Base-by-base conservation (phyloP, 2,329 filamentous ascomycete genomes). In the Fusarium foetens region DNA sequence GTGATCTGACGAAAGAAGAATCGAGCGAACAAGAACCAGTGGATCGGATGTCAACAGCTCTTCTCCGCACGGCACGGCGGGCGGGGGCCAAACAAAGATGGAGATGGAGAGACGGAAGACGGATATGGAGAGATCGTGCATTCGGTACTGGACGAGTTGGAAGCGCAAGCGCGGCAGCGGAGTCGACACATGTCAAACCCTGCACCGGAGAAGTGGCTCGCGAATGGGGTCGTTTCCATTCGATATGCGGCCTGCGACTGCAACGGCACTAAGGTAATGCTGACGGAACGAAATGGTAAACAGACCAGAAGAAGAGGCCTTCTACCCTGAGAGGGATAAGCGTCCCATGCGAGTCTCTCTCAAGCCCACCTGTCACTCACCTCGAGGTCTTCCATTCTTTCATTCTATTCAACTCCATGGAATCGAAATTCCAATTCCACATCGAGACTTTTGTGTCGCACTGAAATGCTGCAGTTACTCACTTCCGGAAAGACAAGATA, bases 141-240 rank as follows among this genome's bases (percentile, higher is more conserved):
- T 77, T 72, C 46, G 63, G 64, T 57, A 68, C 64, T 68, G 66
- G 66, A 63, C 60, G 60, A 68, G 55, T 65, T 39, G 33, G 71
- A 59, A 73, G 62, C 62, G 58, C 71, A 59, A 73, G 66, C 62
- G 58, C 71, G 71, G 46, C 41, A 74, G 68, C 72, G 71, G 71
- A 70, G 71, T 59, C 61, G 52, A 72, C 52, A 70, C 55, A 71
- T 59, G 58, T 71, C 66, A 67, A 70, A 73, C 75, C 75, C 75
- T 77, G 75, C 69, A 72, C 67, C 55, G 41, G 58, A 69, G 58
- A 51, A 59, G 51, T 70, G 58, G 67, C 74, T 75, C 73, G 42
- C 75, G 75, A 77, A 77, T 77, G 53, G 75, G 75, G 68, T 75
- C 63, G 54, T 75, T 77, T 77, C 75, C 75, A 72, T 27, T 63